A percentile compares a stretch with the other conserved stretches of the same genome.
Evolutionary conservation across 768 basidiomycete species (phyloP).

Genomic region (Leccinellum luteum): DNA sequence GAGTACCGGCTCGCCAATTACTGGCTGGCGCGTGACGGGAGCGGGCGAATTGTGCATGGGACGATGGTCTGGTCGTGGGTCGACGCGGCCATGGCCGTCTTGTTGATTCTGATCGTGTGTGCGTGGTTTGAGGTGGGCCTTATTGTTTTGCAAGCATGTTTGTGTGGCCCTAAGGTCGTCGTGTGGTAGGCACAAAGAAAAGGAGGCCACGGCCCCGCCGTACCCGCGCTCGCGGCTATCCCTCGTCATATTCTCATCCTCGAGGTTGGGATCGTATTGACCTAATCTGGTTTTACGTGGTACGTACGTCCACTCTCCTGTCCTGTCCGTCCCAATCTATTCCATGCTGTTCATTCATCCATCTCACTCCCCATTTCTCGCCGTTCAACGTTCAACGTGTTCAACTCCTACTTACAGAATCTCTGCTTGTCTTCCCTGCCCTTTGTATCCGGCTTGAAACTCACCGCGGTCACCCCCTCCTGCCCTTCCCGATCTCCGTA

Average conservation of each 20-base stretch:
- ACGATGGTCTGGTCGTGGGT: conserved; percentile 35
- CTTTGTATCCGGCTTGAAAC: neutral
- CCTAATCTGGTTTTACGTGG: neutral
- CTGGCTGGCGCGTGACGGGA: conserved; percentile 41
- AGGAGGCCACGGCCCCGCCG: neutral
- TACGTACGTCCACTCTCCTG: too few relatives aligned
- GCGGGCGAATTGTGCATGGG: conserved; percentile 28
- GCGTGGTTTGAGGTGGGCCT: neutral
- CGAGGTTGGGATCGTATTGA: neutral
- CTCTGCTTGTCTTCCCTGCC: neutral
- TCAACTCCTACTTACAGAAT: neutral
- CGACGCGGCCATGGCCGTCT: neutral
- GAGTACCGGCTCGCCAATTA: conserved; percentile 51
- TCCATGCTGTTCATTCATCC: too few relatives aligned
- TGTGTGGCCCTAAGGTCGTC: neutral
- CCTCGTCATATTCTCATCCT: neutral
- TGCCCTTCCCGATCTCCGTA: neutral
- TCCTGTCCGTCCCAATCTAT: too few relatives aligned
- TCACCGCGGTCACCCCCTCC: neutral
- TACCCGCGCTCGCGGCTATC: neutral
- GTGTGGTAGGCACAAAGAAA: neutral
- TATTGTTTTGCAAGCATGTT: neutral
- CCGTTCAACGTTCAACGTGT: too few relatives aligned
- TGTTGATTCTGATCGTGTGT: neutral
- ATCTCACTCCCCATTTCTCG: too few relatives aligned